phyloP scores from a whole-genome alignment of 1,284 basidiomycete genomes.

The Rhodotorula sp. region DNA sequence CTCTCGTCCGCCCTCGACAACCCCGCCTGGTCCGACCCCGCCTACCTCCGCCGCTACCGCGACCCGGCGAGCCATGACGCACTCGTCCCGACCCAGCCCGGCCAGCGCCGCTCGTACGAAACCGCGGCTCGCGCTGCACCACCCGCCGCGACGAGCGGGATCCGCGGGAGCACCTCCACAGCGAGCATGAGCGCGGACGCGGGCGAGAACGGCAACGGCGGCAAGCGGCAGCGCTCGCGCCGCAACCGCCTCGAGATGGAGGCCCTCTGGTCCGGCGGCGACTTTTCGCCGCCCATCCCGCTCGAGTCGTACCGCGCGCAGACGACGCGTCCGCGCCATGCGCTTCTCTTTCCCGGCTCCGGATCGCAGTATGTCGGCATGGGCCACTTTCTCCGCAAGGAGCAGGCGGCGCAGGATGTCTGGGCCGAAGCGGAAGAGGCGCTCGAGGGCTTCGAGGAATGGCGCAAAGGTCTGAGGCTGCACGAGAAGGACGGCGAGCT shows the following conservation, averaged over 20 bases:
- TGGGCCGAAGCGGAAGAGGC: slow-evolving; percentile 48
- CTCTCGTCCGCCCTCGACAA: slow-evolving; percentile 9
- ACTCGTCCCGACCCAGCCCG: background rate
- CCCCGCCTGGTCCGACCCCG: slow-evolving; percentile 38
- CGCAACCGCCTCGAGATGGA: slow-evolving; percentile 39
- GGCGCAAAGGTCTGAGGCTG: slow-evolving; percentile 36
- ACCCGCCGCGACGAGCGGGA: background rate
- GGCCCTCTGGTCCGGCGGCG: slow-evolving; percentile 35
- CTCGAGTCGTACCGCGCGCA: slow-evolving; percentile 30
- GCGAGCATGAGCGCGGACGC: background rate
- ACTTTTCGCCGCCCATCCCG: slow-evolving; percentile 34
- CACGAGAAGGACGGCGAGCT: slow-evolving; percentile 38
- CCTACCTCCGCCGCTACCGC: slow-evolving; percentile 41
- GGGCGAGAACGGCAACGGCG: slow-evolving; percentile 9
- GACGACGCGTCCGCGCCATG: slow-evolving; percentile 30
- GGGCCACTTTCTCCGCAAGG: slow-evolving; percentile 40
- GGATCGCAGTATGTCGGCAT: slow-evolving; percentile 48
- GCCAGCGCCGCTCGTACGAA: background rate
- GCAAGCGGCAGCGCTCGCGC: slow-evolving; percentile 5
- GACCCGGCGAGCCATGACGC: slow-evolving; percentile 37
- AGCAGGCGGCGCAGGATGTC: slow-evolving; percentile 36
- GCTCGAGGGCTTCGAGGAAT: slow-evolving; percentile 39
- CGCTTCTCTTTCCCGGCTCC: slow-evolving; percentile 46
- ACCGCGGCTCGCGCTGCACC: background rate
- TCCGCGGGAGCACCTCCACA: background rate